phyloP scores from a whole-genome alignment of 768 basidiomycete species.

The Boletales sp. region DNA sequence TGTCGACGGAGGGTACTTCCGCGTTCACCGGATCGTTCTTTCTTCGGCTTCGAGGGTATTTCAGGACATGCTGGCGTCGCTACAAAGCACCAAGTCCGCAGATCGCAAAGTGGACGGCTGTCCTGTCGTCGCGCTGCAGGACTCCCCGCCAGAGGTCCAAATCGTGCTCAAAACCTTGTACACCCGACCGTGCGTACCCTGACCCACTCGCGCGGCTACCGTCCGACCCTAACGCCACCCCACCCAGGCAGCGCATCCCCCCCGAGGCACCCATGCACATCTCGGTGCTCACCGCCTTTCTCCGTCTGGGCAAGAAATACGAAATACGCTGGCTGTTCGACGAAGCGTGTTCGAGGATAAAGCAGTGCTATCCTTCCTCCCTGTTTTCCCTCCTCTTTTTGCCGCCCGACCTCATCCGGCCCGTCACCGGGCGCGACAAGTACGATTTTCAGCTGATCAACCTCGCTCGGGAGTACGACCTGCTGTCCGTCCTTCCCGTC shows the following conservation, averaged over 20 bases:
- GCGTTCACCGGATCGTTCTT: slow-evolving; percentile 19
- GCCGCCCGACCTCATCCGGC: slow-evolving; percentile 17
- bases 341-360: slow-evolving; percentile 19
- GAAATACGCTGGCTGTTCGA: slow-evolving; percentile 22
- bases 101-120: slow-evolving; percentile 21
- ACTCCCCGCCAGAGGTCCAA: slow-evolving; percentile 20
- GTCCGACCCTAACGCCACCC: slow-evolving; percentile 3
- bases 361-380: slow-evolving; percentile 22
- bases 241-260: slow-evolving; percentile 18
- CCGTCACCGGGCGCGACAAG: slow-evolving; percentile 21
- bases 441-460: slow-evolving; percentile 25
- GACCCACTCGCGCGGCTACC: neutral
- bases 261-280: slow-evolving; percentile 16
- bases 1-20: slow-evolving; percentile 19
- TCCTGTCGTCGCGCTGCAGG: slow-evolving; percentile 19
- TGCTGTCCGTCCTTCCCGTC: slow-evolving; percentile 21
- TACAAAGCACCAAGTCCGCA: slow-evolving; percentile 5
- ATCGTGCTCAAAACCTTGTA: slow-evolving; percentile 24
- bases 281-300: slow-evolving; percentile 20
- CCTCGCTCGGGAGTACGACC: slow-evolving; percentile 19
- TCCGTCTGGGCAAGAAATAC: slow-evolving; percentile 23
- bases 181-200: slow-evolving; percentile 19
- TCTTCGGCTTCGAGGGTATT: slow-evolving; percentile 22
- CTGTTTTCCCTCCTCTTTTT: slow-evolving; percentile 23
- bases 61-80: slow-evolving; percentile 14